Conservation (phyloP, 2,329 filamentous ascomycete species). For the Colletotrichum noveboracense region DNA sequence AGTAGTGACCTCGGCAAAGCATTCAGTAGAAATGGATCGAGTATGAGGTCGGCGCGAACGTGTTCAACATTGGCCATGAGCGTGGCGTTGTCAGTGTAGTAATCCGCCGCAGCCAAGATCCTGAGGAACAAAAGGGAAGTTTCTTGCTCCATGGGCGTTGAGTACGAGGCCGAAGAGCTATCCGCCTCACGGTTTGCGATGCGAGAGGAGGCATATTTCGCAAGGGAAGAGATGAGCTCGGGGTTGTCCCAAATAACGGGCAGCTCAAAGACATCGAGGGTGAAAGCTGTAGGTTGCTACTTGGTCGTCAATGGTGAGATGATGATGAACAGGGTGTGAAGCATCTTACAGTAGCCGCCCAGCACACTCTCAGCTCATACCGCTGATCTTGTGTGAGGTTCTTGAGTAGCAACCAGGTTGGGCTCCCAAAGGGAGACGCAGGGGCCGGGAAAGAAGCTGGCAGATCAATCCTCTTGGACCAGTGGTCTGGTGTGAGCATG, state of each 20-base stretch:
- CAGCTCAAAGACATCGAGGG: conserved; percentile 68
- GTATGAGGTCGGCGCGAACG: conserved; percentile 80
- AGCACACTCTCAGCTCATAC: conserved; percentile 93
- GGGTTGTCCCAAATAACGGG: conserved; percentile 65
- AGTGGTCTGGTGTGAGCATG: conserved; percentile 63
- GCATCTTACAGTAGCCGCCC: conserved; percentile 82
- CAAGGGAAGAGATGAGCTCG: conserved; percentile 69
- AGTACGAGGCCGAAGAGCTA: background rate
- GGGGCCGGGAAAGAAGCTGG: conserved; percentile 70
- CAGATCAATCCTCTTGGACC: conserved; percentile 67
- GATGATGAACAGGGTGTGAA: background rate
- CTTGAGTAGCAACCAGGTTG: conserved; percentile 82
- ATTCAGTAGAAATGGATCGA: conserved; percentile 86
- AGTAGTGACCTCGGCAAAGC: conserved; percentile 79
- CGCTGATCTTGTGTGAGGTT: conserved; percentile 72
- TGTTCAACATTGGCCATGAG: conserved; percentile 79
- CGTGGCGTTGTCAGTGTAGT: conserved; percentile 74
- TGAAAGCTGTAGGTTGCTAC: conserved; percentile 87
- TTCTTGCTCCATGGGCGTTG: background rate
- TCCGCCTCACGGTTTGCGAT: conserved; percentile 31
- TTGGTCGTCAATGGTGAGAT: conserved; percentile 8
- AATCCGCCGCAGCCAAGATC: conserved; percentile 80
- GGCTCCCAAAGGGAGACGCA: conserved; percentile 57
- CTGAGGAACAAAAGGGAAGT: conserved; percentile 73
- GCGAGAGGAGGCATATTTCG: conserved; percentile 61